Conservation (phyloP, 805 yeast species). For the Ogataea kodamae region DNA sequence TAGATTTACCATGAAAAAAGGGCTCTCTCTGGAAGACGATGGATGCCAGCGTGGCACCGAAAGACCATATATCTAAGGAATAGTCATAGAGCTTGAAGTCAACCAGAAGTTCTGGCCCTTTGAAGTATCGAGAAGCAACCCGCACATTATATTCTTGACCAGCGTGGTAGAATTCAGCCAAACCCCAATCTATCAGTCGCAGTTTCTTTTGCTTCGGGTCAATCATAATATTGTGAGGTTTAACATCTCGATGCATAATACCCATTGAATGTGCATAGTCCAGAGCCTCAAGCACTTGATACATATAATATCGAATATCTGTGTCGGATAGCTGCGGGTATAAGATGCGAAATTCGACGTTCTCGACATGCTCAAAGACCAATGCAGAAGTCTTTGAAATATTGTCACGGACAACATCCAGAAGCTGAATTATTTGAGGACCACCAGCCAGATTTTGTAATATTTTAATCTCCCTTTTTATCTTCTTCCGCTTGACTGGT, state of each 20-base stretch:
- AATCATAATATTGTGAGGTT: conserved; percentile 95
- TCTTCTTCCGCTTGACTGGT: conserved; percentile 90
- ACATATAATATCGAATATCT: conserved; percentile 82
- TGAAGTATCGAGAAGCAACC: conserved; percentile 89
- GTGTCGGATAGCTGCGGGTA: conserved; percentile 72
- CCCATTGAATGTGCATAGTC: conserved; percentile 94
- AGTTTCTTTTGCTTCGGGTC: conserved; percentile 70
- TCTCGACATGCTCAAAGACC: conserved; percentile 79
- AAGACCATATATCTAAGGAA: conserved; percentile 89
- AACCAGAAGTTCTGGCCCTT: conserved; percentile 88
- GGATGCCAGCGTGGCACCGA: conserved; percentile 90
- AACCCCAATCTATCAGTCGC: conserved; percentile 91
- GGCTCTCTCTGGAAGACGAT: conserved; percentile 89
- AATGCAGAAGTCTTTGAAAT: conserved; percentile 81
- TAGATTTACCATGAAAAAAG: conserved; percentile 86
- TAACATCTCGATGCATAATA: conserved; percentile 92
- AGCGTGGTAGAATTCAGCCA: conserved; percentile 90
- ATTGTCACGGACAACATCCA: conserved; percentile 80
- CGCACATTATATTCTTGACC: conserved; percentile 88
- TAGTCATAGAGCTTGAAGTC: conserved; percentile 87
- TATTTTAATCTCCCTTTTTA: conserved; percentile 84
- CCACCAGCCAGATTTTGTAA: conserved; percentile 82
- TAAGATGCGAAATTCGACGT: conserved; percentile 75
- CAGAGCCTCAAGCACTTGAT: conserved; percentile 74
- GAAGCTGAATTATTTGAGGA: conserved; percentile 71